Base-by-base conservation (phyloP, 1,139 yeast genomes). In the Diutina sp. region DNA sequence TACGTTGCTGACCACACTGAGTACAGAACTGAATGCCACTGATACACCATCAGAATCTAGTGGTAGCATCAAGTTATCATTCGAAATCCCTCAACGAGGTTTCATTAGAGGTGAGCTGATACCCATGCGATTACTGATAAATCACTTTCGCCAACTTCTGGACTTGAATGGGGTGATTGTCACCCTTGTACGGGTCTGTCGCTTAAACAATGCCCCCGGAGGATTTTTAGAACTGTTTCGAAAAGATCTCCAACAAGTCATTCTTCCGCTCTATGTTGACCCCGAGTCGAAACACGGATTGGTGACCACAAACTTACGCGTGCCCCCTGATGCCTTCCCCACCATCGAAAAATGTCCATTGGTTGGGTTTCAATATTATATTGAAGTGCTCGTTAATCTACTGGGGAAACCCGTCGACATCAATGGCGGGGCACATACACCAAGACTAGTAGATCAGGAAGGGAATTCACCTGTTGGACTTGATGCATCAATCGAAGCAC, bases 241-340 rank as follows among this genome's bases (percentile, higher is more conserved):
- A 60, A 90, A 90, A 66, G 97, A 90, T 66, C 72, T 90, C 21
- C 82, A 86, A 48, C 97, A 90, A 68, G 78, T 82, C 54, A 79
- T 90, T 1, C 77, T 87, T 0, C 96, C 97, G 0, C 70, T 90
- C n/a, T 85, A 82, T 61, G 83, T 89, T 28, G 93, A 89, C 65
- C 91, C 95, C 0, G 72, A 66, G 6, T 78, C 87, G 0, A 73
- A 83, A 54, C 71, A 76, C 44, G 77, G 84, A 41, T 85, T 80
- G 51, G 77, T 86, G 5, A 80, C 80, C 47, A 81, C 91, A 1
- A 80, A 82, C 54, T 69, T 90, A 29, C 74, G 85, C 60, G 84
- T 90, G 0, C 97, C 97, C 0, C 82, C 88, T 0, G 97, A 90
- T 63, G 84, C 89, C 0, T 89, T 90, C 66, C 95, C 97, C 0